These are phyloP conservation scores for Colletotrichum cereale DNA, from an alignment of 2,329 filamentous ascomycete species.

Conservation along the genomic window DNA sequence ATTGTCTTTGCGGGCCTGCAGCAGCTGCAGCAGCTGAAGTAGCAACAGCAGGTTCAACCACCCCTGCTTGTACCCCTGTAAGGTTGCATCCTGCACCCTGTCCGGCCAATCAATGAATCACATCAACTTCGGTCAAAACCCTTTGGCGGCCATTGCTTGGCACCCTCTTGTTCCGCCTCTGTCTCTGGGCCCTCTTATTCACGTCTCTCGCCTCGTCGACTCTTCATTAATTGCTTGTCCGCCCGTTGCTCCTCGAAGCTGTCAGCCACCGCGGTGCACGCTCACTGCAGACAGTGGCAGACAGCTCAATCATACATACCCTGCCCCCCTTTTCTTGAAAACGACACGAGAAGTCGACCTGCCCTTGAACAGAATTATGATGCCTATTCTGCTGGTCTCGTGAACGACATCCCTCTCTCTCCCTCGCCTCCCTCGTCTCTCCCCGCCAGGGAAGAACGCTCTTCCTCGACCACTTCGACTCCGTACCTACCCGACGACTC, in stretches of 20 bases:
- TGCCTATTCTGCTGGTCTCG: conserved; percentile 12
- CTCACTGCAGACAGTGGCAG: conserved; percentile 5
- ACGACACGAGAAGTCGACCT: neutral
- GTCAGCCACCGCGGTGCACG: neutral
- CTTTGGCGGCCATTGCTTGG: conserved; percentile 23
- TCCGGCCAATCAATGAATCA: conserved; percentile 35
- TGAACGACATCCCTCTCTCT: conserved; percentile 16
- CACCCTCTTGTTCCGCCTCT: neutral
- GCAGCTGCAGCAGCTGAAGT: conserved; percentile 25
- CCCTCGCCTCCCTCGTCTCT: neutral
- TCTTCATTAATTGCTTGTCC: neutral
- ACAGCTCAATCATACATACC: neutral
- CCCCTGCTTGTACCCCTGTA: conserved; percentile 19
- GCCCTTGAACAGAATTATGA: neutral
- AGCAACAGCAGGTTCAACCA: conserved; percentile 10
- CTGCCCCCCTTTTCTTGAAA: neutral
- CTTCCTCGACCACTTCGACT: neutral
- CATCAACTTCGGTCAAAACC: conserved; percentile 15
- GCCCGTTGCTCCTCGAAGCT: neutral
- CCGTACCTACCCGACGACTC: neutral
- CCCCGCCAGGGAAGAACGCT: neutral
- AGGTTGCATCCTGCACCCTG: conserved; percentile 14
- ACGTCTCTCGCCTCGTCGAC: neutral
- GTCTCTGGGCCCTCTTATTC: conserved; percentile 1
- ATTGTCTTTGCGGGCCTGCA: conserved; percentile 26